phyloP scores from a whole-genome alignment of 176 grass and related monocot species.

The Tuctoria greenei region DNA sequence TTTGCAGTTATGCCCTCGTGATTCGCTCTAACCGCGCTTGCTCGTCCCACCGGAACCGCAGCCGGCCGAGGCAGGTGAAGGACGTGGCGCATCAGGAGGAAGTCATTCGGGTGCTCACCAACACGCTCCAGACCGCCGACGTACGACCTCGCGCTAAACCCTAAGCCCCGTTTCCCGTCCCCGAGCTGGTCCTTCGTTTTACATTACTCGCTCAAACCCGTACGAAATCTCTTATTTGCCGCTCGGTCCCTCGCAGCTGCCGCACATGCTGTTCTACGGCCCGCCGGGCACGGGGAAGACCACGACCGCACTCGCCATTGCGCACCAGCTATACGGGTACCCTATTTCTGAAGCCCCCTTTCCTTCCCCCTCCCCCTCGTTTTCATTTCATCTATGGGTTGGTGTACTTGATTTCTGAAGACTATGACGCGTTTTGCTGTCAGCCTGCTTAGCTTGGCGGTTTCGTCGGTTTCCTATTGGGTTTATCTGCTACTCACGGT shows the following conservation, averaged over 20 bases:
- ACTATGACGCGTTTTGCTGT: not conserved
- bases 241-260: conserved; percentile 54
- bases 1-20: conserved; percentile 8
- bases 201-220: conserved; percentile 1
- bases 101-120: conserved; percentile 90
- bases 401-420: not conserved
- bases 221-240: conserved; percentile 18
- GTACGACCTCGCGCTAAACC: conserved; percentile 51
- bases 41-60: conserved; percentile 31
- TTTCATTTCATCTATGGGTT: too few relatives aligned
- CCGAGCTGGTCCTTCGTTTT: conserved; percentile 12
- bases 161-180: not conserved
- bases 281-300: conserved; percentile 95
- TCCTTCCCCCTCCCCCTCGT: too few relatives aligned
- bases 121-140: conserved; percentile 83
- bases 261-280: conserved; percentile 96
- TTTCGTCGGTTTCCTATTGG: not conserved
- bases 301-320: conserved; percentile 87
- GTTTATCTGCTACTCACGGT: not conserved
- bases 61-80: conserved; percentile 95
- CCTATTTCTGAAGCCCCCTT: not conserved
- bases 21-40: conserved; percentile 10
- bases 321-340: conserved; percentile 89
- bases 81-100: conserved; percentile 98
- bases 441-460: not conserved